Evolutionary conservation across 2,329 filamentous ascomycete genomes (phyloP).

Genomic region (Talaromyces verruculosus): DNA sequence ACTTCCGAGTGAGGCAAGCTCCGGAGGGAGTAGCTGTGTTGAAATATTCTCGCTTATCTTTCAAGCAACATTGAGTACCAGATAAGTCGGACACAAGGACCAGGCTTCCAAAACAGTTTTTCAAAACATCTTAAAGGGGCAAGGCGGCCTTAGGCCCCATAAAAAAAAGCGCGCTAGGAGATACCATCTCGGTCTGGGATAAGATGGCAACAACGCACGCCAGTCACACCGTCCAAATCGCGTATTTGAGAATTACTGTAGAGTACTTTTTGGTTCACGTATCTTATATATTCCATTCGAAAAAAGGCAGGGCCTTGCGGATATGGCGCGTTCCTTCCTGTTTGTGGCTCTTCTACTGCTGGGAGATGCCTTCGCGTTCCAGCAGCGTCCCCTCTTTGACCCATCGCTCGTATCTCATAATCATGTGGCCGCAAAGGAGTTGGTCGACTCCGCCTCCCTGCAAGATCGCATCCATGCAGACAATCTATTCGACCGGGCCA

Average conservation of each 20-base stretch:
- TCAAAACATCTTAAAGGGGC: too few relatives aligned
- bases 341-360: background rate
- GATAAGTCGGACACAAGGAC: too few relatives aligned
- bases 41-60: too few relatives aligned
- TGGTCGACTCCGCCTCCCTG: background rate
- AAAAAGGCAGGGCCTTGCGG: background rate
- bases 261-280: background rate
- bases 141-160: too few relatives aligned
- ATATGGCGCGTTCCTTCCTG: background rate
- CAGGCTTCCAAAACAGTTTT: too few relatives aligned
- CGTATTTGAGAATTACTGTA: background rate
- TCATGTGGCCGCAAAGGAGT: background rate
- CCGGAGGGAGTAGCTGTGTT: too few relatives aligned
- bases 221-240: too few relatives aligned
- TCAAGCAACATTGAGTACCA: too few relatives aligned
- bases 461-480: background rate
- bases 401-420: background rate
- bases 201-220: too few relatives aligned
- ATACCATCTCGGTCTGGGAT: too few relatives aligned
- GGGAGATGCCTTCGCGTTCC: background rate
- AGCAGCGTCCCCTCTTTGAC: background rate
- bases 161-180: too few relatives aligned
- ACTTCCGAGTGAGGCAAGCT: too few relatives aligned
- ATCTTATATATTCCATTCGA: background rate
- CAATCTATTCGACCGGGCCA: background rate